Conservation (phyloP, 2,329 filamentous ascomycete genomes). For the Sordariomycetes sp. region DNA sequence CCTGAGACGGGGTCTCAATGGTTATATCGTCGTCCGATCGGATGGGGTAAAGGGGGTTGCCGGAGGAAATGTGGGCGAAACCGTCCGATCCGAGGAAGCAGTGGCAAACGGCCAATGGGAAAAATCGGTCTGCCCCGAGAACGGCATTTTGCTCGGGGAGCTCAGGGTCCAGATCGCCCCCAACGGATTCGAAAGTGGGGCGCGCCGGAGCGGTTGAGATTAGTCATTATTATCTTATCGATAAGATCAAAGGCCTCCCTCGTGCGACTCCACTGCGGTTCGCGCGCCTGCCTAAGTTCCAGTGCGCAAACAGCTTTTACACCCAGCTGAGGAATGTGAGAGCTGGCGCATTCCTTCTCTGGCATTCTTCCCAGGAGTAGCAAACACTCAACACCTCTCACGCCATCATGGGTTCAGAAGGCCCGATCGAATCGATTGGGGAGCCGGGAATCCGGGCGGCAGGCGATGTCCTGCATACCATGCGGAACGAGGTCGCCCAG, state of each 20-base stretch:
- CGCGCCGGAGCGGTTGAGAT: neutral
- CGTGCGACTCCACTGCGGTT: neutral
- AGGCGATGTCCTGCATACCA: constrained; percentile 43
- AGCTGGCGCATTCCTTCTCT: neutral
- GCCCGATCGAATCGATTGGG: constrained; percentile 38
- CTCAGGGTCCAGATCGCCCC: neutral
- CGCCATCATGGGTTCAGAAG: constrained; percentile 8
- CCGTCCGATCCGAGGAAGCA: neutral
- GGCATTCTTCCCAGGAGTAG: neutral
- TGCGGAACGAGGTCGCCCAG: constrained; percentile 63
- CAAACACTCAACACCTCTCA: neutral
- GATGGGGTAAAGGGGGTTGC: neutral
- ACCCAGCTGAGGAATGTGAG: too few relatives aligned
- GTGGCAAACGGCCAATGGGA: neutral
- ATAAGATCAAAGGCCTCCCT: neutral
- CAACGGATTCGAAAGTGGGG: neutral
- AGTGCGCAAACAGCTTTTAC: too few relatives aligned
- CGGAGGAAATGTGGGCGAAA: neutral
- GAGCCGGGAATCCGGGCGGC: constrained; percentile 57
- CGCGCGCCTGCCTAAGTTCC: too few relatives aligned
- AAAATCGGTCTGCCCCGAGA: neutral
- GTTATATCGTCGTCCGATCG: neutral
- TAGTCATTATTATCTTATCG: neutral
- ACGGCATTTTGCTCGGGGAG: neutral
- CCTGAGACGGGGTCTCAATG: neutral